phyloP scores from a whole-genome alignment of 495 filamentous ascomycete genomes.

The Aspergillus conjunctus region DNA sequence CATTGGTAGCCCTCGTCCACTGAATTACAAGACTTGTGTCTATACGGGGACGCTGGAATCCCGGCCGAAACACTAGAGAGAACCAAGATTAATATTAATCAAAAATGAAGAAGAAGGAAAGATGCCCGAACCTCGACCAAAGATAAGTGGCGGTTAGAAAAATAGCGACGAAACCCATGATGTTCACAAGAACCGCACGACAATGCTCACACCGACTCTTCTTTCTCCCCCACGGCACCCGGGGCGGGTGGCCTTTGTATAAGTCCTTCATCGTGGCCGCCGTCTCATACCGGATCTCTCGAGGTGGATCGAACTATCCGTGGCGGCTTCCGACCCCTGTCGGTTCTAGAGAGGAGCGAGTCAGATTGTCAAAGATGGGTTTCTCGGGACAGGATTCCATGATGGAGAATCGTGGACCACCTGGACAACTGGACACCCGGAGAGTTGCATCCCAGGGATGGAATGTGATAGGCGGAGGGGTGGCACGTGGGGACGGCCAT shows the following conservation, averaged over 20 bases:
- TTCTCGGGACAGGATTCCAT: background rate
- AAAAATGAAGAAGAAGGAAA: background rate
- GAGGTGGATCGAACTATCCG: background rate
- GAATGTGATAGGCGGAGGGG: conserved; percentile 9
- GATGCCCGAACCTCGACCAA: conserved; percentile 20
- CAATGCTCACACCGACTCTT: background rate
- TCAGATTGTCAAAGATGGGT: background rate
- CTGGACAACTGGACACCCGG: background rate
- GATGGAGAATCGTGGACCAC: background rate
- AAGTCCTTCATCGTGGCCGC: conserved; percentile 17
- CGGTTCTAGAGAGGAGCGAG: background rate
- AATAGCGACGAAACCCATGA: conserved; percentile 15
- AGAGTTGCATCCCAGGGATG: conserved; percentile 4
- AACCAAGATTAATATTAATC: background rate
- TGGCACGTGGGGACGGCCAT: conserved; percentile 14
- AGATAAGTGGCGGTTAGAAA: conserved; percentile 14
- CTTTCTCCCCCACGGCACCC: background rate
- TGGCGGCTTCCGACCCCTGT: background rate
- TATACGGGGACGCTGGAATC: conserved; percentile 2
- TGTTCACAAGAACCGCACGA: background rate
- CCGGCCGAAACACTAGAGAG: conserved; percentile 12
- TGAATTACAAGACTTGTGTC: conserved; percentile 54
- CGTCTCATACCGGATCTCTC: conserved; percentile 2
- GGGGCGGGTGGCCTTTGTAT: conserved; percentile 21
- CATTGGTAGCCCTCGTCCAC: conserved; percentile 66